Evolutionary conservation across 108 stramenopile genomes (phyloP).

Genomic region (Nitzschia sp.): DNA sequence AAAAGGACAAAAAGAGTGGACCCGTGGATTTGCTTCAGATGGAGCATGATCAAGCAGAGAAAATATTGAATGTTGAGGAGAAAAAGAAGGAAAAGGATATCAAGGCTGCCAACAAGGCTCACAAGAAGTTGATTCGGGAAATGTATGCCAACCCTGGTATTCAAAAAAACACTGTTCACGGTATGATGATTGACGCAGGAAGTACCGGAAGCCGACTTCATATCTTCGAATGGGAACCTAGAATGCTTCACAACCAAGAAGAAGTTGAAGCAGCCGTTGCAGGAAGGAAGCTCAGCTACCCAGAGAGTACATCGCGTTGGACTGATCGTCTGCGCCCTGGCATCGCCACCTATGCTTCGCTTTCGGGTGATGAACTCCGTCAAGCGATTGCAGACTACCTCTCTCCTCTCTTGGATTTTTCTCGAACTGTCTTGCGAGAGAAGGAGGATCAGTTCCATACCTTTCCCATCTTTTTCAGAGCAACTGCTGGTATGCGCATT

Average conservation of each 20-base stretch:
- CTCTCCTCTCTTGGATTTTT: conserved; percentile 79
- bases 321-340: conserved; percentile 85
- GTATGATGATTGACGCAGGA: conserved; percentile 91
- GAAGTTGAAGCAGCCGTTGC: conserved; percentile 34
- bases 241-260: conserved; percentile 43
- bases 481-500: conserved; percentile 92
- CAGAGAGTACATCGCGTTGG: conserved; percentile 78
- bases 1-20: neutral
- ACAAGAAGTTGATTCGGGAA: conserved; percentile 37
- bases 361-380: conserved; percentile 41
- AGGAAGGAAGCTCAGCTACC: conserved; percentile 55
- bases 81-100: conserved; percentile 25
- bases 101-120: conserved; percentile 39
- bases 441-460: conserved; percentile 59
- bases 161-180: conserved; percentile 44
- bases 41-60: conserved; percentile 15
- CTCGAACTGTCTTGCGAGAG: conserved; percentile 68
- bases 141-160: conserved; percentile 51
- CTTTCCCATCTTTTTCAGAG: conserved; percentile 90
- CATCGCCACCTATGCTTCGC: conserved; percentile 57
- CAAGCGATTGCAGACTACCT: conserved; percentile 68
- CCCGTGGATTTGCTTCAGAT: neutral
- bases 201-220: conserved; percentile 88
- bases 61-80: conserved; percentile 3
- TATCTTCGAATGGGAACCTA: conserved; percentile 81